Conservation (phyloP, 305 asterid species). For the Solanum aculeatissimum region DNA sequence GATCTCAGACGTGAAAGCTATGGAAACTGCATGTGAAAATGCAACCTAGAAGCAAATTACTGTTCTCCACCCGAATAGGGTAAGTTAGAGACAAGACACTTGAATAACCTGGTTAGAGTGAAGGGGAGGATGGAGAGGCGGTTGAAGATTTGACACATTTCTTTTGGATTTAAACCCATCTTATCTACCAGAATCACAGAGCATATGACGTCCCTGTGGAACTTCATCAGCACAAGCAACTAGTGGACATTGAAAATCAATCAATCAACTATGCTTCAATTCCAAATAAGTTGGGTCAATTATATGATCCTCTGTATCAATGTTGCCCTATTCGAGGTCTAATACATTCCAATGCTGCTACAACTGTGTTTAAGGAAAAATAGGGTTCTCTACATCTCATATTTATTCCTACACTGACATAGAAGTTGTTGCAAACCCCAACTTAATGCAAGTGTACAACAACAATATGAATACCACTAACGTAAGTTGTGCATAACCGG, state of each 20-base stretch:
- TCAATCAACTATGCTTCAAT: neutral
- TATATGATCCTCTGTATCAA: neutral
- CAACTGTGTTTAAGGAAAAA: neutral
- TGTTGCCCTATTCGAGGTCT: neutral
- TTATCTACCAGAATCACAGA: neutral
- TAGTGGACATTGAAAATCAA: neutral
- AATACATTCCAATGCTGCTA: neutral
- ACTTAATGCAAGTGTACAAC: neutral
- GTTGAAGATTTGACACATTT: neutral
- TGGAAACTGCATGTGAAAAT: neutral
- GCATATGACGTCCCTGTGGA: neutral
- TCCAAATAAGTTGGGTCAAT: neutral
- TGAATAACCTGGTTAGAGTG: neutral
- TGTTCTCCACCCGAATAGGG: neutral
- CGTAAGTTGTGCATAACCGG: neutral
- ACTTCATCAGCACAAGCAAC: neutral
- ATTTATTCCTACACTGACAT: neutral
- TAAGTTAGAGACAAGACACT: neutral
- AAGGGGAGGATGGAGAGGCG: neutral
- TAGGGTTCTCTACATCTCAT: neutral
- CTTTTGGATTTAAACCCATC: neutral
- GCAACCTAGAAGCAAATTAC: neutral
- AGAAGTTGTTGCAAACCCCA: neutral
- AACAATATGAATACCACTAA: neutral
- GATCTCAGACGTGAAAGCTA: neutral